Base-by-base conservation (phyloP, 78 protist species). In the Cavenderia fasciculata region DNA sequence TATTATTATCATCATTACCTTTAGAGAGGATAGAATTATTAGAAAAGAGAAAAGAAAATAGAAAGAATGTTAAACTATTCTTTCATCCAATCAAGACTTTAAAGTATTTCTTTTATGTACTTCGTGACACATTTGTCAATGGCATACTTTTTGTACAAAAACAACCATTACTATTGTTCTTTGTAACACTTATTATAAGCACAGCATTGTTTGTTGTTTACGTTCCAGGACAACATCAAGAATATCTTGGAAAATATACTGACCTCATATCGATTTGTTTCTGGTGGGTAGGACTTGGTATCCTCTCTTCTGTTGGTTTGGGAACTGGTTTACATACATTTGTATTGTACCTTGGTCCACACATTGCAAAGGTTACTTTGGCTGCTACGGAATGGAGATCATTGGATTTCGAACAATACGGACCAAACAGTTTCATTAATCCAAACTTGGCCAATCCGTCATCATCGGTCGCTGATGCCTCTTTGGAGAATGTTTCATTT, bases 311-410 rank as follows among this genome's bases (percentile, higher is more conserved):
- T 56, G 46, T 78, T 59, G 86, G 89, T 18, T 51, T 78, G 23
- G 95, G 95, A 56, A 74, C 95, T 11, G 96, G 96, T 16, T 46
- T 94, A 47, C 96, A 94, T 72, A 87, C 96, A 43, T 87, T 87
- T 71, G 86, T 94, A 31, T 70, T 94, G 38, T 87, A 87, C 54
- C 72, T 93, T 18, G 96, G 94, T 47, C 96, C 96, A 46, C 84
- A 62, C 75, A 93, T 93, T 57, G 96, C 94, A 34, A 77, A 90
- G 63, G 93, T 86, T n/a, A 93, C 95, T 31, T 44, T 74, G 68
- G 93, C 93, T 3, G 95, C 95, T 43, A 49, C 78, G n/a, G 89
- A 74, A 59, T 93, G 95, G 91, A 36, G 62, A 19, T 57, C 88
- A 19, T 36, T 78, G 1, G 85, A 92, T 43, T 92, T 92, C 40